phyloP scores from a whole-genome alignment of 1,139 yeast species.

The Pichiaceae sp. region DNA sequence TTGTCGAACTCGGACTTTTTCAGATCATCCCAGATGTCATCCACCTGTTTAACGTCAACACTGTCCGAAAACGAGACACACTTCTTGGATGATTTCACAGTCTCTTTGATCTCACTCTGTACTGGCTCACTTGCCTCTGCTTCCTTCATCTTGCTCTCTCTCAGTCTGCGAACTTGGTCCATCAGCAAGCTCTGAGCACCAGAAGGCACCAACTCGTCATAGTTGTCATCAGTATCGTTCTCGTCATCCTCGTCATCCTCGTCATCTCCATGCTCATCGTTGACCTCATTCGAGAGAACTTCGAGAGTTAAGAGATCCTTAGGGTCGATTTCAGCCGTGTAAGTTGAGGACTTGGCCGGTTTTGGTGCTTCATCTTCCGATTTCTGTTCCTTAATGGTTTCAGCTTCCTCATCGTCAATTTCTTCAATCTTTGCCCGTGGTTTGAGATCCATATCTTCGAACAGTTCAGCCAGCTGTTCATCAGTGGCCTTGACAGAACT shows the following conservation, averaged over 20 bases:
- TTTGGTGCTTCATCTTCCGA: neutral
- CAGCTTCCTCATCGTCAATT: constrained; percentile 3
- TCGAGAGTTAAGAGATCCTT: constrained; percentile 47
- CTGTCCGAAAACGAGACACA: constrained; percentile 44
- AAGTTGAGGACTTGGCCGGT: constrained; percentile 1
- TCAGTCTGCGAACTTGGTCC: neutral
- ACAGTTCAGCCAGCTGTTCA: constrained; percentile 34
- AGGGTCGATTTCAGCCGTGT: constrained; percentile 32
- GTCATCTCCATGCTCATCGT: constrained; percentile 27
- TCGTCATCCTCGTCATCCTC: constrained; percentile 11
- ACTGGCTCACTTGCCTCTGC: no score
- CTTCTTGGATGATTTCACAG: constrained; percentile 19
- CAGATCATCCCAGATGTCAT: constrained; percentile 44
- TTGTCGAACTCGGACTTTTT: constrained; percentile 20
- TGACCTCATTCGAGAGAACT: constrained; percentile 45
- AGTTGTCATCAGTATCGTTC: neutral
- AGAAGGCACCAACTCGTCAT: neutral
- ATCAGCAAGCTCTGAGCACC: neutral
- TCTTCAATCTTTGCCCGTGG: constrained; percentile 4
- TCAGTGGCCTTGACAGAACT: constrained; percentile 8
- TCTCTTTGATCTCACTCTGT: constrained; percentile 6
- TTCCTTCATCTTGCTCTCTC: constrained; percentile 7
- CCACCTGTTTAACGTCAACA: constrained; percentile 52
- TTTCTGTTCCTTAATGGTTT: neutral
- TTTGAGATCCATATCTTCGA: constrained; percentile 40